phyloP scores from a whole-genome alignment of 2,329 filamentous ascomycete species.

The Cryphonectria nitschkei region DNA sequence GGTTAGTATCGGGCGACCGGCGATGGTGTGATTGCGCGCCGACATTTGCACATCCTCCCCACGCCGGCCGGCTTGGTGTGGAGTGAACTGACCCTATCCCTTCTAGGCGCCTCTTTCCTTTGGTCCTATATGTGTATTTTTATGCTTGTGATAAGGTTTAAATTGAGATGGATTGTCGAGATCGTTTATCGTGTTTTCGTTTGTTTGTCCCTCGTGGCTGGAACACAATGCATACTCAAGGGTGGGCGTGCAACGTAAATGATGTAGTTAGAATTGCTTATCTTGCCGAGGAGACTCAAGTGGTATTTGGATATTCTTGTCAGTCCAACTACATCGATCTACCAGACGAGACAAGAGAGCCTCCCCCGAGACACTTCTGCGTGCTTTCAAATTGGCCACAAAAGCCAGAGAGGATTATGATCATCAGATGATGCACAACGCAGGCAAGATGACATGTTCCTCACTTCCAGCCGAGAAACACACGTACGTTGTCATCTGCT shows the following conservation, averaged over 20 bases:
- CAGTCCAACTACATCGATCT: too few species aligned
- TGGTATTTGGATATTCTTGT: too few species aligned
- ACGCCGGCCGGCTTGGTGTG: background rate
- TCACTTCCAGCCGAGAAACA: background rate
- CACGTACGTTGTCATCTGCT: background rate
- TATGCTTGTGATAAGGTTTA: background rate
- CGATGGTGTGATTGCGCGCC: conserved; percentile 7
- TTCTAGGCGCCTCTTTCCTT: too few species aligned
- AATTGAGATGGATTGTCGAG: background rate
- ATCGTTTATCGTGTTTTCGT: background rate
- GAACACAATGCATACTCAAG: background rate
- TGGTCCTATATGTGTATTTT: background rate
- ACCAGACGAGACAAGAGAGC: too few species aligned
- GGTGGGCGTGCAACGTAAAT: background rate
- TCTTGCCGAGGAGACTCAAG: too few species aligned
- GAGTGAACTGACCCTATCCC: background rate
- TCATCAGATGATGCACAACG: background rate
- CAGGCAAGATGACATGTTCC: background rate
- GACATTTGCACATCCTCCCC: conserved; percentile 12
- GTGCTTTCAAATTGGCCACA: too few species aligned
- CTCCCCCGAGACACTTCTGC: too few species aligned
- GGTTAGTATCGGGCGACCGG: background rate
- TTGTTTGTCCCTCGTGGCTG: too few species aligned
- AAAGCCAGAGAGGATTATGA: too few species aligned
- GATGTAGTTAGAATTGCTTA: background rate